Percentiles rank a stretch among this genome's conserved stretches.
Conservation (phyloP, 495 filamentous ascomycete species). For the Neurospora sp. region DNA sequence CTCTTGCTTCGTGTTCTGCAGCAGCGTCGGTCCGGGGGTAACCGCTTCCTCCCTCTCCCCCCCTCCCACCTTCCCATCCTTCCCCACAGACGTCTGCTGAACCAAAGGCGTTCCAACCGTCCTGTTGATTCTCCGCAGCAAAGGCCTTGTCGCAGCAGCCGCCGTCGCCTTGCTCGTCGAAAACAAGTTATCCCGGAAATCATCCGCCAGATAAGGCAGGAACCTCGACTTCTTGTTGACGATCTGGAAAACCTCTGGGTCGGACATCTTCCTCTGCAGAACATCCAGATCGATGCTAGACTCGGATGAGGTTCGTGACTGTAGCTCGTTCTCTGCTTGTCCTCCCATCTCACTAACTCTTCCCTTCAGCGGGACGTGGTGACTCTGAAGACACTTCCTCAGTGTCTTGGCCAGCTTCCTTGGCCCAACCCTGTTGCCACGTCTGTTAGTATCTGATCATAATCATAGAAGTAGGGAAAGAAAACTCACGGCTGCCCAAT, state of each 20-base stretch:
- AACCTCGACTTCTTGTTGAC: not conserved
- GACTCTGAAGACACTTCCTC: not conserved
- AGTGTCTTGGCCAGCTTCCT: slow-evolving; percentile 53
- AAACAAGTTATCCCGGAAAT: not conserved
- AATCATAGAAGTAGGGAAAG: not conserved
- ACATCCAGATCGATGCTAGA: not conserved
- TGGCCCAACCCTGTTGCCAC: slow-evolving; percentile 35
- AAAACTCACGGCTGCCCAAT: slow-evolving; percentile 23
- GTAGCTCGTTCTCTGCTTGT: not conserved
- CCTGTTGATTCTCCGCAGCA: not conserved
- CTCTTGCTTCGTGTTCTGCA: not conserved
- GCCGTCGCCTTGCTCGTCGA: not conserved
- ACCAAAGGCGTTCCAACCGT: not conserved
- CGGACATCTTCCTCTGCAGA: not conserved
- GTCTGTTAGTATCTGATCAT: slow-evolving; percentile 3
- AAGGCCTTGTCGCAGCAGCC: not conserved
- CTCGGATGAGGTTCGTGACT: not conserved
- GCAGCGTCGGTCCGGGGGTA: not conserved
- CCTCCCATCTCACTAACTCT: not conserved
- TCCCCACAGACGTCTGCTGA: not conserved
- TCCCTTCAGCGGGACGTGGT: not conserved
- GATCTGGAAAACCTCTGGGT: not conserved
- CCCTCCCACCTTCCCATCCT: not conserved
- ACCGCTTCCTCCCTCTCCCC: not conserved
- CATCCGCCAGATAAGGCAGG: not conserved